Percentiles rank a stretch among this genome's conserved stretches.
phyloP scores from a whole-genome alignment of 495 filamentous ascomycete genomes.

The Acidiella bohemica region DNA sequence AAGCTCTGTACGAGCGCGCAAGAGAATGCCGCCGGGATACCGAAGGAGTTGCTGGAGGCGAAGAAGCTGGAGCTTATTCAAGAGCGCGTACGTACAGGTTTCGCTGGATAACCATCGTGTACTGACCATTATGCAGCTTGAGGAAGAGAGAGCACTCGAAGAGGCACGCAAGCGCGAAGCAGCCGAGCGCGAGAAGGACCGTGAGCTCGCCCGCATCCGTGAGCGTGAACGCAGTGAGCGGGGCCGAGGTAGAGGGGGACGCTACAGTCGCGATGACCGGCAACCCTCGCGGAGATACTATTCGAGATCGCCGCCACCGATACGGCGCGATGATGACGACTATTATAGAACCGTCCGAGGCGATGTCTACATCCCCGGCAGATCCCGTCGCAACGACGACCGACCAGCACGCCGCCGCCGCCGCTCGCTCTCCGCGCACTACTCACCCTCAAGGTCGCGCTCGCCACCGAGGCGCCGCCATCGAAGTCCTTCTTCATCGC shows the following conservation, averaged over 20 bases:
- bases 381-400: constrained; percentile 11
- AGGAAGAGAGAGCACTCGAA: constrained; percentile 71
- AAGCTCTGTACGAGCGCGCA: constrained; percentile 81
- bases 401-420: constrained; percentile 7
- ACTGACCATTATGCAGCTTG: constrained; percentile 40
- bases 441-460: constrained; percentile 11
- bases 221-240: constrained; percentile 64
- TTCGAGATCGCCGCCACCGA: constrained; percentile 45
- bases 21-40: constrained; percentile 73
- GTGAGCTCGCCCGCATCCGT: constrained; percentile 51
- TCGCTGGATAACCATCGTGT: no score
- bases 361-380: constrained; percentile 44
- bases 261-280: constrained; percentile 31
- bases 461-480: constrained; percentile 3
- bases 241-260: constrained; percentile 32
- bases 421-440: no score
- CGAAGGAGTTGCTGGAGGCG: constrained; percentile 84
- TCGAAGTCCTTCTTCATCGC: constrained; percentile 13
- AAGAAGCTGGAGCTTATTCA: constrained; percentile 91
- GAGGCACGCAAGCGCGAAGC: constrained; percentile 57
- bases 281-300: constrained; percentile 9
- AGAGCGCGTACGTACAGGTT: constrained; percentile 60
- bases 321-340: constrained; percentile 41
- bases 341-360: constrained; percentile 39
- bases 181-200: constrained; percentile 43